phyloP scores from a whole-genome alignment of 2,329 filamentous ascomycete species.

The Trichophyton schoenleinii region DNA sequence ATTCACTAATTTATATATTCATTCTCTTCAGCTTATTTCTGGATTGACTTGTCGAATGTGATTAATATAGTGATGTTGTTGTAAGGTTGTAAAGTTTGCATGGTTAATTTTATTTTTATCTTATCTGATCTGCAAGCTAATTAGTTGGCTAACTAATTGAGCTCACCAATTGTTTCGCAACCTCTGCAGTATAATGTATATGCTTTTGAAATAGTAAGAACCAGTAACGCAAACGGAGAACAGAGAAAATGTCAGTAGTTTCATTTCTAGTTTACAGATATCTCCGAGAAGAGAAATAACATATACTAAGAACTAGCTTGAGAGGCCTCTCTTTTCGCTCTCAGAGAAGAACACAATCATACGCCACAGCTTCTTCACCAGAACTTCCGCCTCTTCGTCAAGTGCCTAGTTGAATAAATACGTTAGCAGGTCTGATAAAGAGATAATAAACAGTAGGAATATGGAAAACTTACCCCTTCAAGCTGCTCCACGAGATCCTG shows the following conservation, averaged over 20 bases:
- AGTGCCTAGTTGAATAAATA: conserved; percentile 47
- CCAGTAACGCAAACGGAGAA: not conserved
- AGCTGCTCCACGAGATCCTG: conserved; percentile 71
- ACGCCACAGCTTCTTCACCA: conserved; percentile 95
- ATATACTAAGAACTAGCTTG: not conserved
- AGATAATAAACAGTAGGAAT: not conserved
- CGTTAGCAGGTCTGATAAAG: conserved; percentile 22
- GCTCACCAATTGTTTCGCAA: no score
- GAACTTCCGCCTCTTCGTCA: conserved; percentile 84
- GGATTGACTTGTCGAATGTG: not conserved
- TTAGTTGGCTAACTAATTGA: no score
- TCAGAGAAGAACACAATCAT: conserved; percentile 98
- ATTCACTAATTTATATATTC: not conserved
- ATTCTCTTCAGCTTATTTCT: not conserved
- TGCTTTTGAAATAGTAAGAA: no score
- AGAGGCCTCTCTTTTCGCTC: conserved; percentile 74
- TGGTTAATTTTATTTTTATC: not conserved
- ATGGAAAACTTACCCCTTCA: conserved; percentile 53
- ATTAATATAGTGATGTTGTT: not conserved
- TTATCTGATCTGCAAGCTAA: no score
- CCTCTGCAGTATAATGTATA: no score
- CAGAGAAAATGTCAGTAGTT: not conserved
- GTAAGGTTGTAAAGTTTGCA: not conserved
- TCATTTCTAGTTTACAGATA: not conserved
- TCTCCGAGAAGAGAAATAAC: not conserved